Conservation (phyloP, 2,329 filamentous ascomycete species). For the Corinectria fuckeliana region DNA sequence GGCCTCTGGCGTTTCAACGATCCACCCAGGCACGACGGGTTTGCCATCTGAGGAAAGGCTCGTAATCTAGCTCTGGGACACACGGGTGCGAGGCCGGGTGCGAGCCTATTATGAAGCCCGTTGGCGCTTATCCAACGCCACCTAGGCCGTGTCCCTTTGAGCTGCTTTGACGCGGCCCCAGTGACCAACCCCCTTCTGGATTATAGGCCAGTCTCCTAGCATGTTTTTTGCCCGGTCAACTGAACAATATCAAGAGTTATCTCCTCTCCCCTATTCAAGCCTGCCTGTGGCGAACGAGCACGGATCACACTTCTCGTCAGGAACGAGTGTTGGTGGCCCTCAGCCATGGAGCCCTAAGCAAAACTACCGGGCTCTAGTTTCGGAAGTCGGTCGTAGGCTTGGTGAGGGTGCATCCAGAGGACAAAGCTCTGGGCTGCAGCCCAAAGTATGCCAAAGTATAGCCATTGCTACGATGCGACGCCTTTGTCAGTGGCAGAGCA, state of each 20-base stretch:
- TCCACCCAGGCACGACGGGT: conserved; percentile 58
- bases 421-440: conserved; percentile 30
- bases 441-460: too few relatives aligned
- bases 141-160: background rate
- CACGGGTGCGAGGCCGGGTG: background rate
- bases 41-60: conserved; percentile 50
- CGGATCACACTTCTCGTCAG: conserved; percentile 16
- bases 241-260: conserved; percentile 21
- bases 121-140: background rate
- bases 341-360: conserved; percentile 15
- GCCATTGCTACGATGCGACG: conserved; percentile 12
- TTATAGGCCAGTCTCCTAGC: background rate
- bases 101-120: background rate
- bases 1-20: conserved; percentile 84
- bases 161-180: background rate
- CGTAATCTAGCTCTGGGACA: background rate
- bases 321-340: conserved; percentile 21
- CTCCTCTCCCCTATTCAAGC: conserved; percentile 8
- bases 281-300: conserved; percentile 25
- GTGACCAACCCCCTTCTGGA: background rate
- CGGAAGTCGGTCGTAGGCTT: conserved; percentile 28
- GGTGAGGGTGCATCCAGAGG: conserved; percentile 16
- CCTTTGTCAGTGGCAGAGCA: conserved; percentile 14
- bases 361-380: background rate
- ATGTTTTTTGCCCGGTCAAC: conserved; percentile 1